These are phyloP conservation scores for Usnea hakonensis DNA, from an alignment of 495 filamentous ascomycete genomes.

Conservation along the genomic window DNA sequence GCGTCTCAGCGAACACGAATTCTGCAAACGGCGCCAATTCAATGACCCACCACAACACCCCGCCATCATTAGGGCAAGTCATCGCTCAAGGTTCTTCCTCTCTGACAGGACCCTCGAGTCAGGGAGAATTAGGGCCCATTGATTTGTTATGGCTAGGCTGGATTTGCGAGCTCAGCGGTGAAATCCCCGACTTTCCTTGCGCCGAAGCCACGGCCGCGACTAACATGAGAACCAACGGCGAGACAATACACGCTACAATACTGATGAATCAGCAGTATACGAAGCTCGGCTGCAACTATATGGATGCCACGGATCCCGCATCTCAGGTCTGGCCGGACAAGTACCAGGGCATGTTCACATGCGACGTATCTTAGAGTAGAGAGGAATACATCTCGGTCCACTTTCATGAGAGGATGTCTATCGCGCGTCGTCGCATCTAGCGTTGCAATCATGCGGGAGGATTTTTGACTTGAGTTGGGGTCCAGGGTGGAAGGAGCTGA, in stretches of 20 bases:
- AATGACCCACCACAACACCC: background rate
- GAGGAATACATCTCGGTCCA: background rate
- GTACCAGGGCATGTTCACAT: conserved; percentile 13
- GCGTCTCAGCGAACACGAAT: background rate
- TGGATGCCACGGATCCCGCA: background rate
- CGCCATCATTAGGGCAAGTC: conserved; percentile 17
- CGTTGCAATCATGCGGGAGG: background rate
- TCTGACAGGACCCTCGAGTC: background rate
- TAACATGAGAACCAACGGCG: background rate
- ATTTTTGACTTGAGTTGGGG: background rate
- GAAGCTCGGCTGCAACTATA: conserved; percentile 13
- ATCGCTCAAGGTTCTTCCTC: conserved; percentile 10
- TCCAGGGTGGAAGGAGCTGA: too few species aligned
- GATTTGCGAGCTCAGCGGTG: conserved; percentile 11
- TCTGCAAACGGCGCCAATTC: background rate
- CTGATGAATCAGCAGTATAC: conserved; percentile 10
- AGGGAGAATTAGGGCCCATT: background rate
- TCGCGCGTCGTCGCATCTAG: background rate
- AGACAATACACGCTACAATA: conserved; percentile 15
- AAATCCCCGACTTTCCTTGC: conserved; percentile 8
- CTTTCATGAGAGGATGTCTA: background rate
- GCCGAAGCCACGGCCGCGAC: background rate
- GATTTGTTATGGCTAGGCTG: conserved; percentile 17
- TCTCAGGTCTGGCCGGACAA: background rate
- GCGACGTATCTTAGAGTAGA: conserved; percentile 12